Evolutionary conservation across 352 stramenopile species (phyloP).

Genomic region (Pythium aristosporum): DNA sequence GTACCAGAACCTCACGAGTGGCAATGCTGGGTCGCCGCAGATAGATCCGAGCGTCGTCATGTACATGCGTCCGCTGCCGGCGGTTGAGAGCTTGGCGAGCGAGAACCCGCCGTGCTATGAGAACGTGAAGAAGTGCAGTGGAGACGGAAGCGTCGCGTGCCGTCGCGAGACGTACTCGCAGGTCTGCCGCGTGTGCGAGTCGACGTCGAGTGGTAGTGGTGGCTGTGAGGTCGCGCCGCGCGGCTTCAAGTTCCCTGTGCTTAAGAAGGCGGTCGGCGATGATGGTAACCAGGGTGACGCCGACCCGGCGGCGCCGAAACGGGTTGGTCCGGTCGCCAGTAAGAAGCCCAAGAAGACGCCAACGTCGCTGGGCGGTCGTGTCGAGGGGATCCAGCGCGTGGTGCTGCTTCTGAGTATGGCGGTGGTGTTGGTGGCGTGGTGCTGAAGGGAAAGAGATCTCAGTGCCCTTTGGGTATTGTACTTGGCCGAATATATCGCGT

Average conservation of each 20-base stretch:
- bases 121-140: constrained; percentile 23
- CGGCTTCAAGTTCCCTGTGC: constrained; percentile 22
- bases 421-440: neutral
- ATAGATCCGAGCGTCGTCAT: constrained; percentile 9
- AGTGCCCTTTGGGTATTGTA: no score
- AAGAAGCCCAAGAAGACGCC: no score
- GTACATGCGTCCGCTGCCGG: constrained; percentile 26
- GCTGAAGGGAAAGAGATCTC: no score
- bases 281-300: constrained; percentile 3
- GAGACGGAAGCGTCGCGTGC: constrained; percentile 12
- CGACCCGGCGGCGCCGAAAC: neutral
- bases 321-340: no score
- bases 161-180: constrained; percentile 25
- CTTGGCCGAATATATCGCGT: no score
- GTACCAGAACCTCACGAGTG: constrained; percentile 22
- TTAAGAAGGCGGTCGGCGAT: constrained; percentile 26
- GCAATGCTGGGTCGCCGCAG: constrained; percentile 12
- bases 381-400: neutral
- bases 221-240: neutral
- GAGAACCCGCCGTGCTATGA: constrained; percentile 37
- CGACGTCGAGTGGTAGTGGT: constrained; percentile 1
- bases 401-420: neutral
- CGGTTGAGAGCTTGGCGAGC: constrained; percentile 18
- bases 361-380: no score
- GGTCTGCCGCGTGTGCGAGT: constrained; percentile 29